Conservation (phyloP, 352 stramenopile genomes). For the Phytophthora europaea region DNA sequence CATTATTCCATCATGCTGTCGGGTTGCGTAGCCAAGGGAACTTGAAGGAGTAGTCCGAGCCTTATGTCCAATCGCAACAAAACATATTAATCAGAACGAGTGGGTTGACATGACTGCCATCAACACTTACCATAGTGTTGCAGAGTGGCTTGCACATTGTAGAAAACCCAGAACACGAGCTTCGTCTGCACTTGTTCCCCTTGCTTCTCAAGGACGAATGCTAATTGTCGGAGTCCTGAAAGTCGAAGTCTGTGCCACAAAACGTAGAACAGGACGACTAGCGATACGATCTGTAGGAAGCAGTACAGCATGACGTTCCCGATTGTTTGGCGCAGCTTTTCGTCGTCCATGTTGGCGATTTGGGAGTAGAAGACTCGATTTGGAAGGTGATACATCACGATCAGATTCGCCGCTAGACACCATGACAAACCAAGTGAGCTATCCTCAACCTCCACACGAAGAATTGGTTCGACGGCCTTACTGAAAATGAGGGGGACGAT, state of each 20-base stretch:
- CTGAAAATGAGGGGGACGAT: constrained; percentile 53
- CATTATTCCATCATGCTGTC: background rate
- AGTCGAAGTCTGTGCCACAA: constrained; percentile 37
- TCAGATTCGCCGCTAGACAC: constrained; percentile 30
- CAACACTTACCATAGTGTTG: constrained; percentile 39
- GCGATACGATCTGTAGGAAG: constrained; percentile 47
- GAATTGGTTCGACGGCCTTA: constrained; percentile 18
- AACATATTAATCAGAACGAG: background rate
- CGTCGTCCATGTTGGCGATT: constrained; percentile 30
- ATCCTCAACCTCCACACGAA: too few relatives aligned
- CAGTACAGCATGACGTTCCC: constrained; percentile 48
- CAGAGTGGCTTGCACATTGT: constrained; percentile 39
- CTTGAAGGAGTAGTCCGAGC: background rate
- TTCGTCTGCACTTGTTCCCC: constrained; percentile 43
- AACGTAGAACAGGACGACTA: constrained; percentile 38
- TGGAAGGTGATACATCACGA: constrained; percentile 43
- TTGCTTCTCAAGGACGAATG: constrained; percentile 52
- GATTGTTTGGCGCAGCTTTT: constrained; percentile 23
- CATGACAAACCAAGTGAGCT: too few relatives aligned
- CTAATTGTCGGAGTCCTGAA: constrained; percentile 37
- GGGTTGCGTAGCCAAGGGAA: background rate
- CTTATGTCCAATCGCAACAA: background rate
- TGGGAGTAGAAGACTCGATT: constrained; percentile 43
- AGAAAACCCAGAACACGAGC: constrained; percentile 55
- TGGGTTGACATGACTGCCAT: background rate